Conservation (phyloP, 352 stramenopile species). For the Phytophthora sansomeana region DNA sequence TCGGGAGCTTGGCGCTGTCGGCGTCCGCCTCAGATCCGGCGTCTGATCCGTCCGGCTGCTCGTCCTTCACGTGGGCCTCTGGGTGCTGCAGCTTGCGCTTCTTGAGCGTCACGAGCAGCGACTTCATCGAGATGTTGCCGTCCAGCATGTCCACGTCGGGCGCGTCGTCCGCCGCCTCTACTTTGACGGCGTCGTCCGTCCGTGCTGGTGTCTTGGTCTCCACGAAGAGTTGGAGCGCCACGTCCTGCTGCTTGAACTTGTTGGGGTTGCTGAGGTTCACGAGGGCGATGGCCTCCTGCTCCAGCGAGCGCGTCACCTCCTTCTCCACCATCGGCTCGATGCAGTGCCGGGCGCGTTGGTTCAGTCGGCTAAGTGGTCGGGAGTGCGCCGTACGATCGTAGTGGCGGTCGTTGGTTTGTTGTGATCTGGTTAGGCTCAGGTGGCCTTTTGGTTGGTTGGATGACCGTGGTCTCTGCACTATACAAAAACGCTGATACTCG, state of each 20-base stretch:
- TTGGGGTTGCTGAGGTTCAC: slow-evolving; percentile 65
- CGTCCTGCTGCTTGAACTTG: slow-evolving; percentile 20
- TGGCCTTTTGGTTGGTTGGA: slow-evolving; percentile 28
- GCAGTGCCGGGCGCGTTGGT: slow-evolving; percentile 2
- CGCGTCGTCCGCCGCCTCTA: slow-evolving; percentile 25
- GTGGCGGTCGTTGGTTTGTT: slow-evolving; percentile 27
- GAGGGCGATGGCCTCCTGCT: slow-evolving; percentile 76
- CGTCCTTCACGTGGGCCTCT: slow-evolving; percentile 3
- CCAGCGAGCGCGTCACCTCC: slow-evolving; percentile 52
- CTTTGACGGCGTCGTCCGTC: slow-evolving; percentile 2
- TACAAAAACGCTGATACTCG: slow-evolving; percentile 16
- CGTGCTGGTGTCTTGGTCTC: slow-evolving; percentile 1
- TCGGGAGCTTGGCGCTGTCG: slow-evolving; percentile 53
- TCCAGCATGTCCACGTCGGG: slow-evolving; percentile 31
- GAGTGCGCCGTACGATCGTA: slow-evolving; percentile 30
- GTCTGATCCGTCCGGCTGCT: slow-evolving; percentile 16
- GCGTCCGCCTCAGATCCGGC: slow-evolving; percentile 14
- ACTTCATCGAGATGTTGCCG: slow-evolving; percentile 73
- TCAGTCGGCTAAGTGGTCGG: slow-evolving; percentile 23
- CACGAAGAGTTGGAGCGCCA: slow-evolving; percentile 48
- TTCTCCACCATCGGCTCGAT: slow-evolving; percentile 54
- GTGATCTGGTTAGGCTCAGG: slow-evolving; percentile 32
- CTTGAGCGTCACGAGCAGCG: slow-evolving; percentile 72
- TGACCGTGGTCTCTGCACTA: slow-evolving; percentile 6
- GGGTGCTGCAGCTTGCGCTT: slow-evolving; percentile 55